Evolutionary conservation across 164 flowering plant species (phyloP), one percentile per base, ranked within the genome.

Genomic region (Nymphaea colorata): DNA sequence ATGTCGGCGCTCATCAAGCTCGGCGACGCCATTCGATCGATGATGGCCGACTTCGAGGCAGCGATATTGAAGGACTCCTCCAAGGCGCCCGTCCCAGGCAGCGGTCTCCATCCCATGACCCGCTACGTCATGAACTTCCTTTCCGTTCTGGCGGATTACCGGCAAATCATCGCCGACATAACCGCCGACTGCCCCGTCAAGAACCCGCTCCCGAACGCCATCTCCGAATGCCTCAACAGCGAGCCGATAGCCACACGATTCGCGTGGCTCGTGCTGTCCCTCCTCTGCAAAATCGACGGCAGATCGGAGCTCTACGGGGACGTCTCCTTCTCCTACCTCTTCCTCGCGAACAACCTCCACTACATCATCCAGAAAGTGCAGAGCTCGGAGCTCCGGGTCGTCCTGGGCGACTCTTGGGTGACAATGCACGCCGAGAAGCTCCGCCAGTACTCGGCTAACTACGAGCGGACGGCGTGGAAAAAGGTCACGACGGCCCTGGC

Each of bases 261-360:
- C 7, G 83, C 88, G 3, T 84, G 91, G 91, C 69, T 89, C 6
- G 69, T 87, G 4, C 82, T 83, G 6, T 79, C 78, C 17, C 86
- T 89, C n/a, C 83, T 87, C 42, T 83, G 87, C 75, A 89, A 83
- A 64, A 80, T 89, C 59, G 90, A 89, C 75, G 74, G 76, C 53
- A 87, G 79, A 66, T 80, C 89, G 2, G 76, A 80, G 65, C 83
- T 64, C 3, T 82, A 82, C 89, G 79, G 76, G 36, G 86, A 85
- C 73, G 80, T 72, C 0, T 69, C 89, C 0, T 17, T 79, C 1
- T 72, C 89, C 0, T 84, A 87, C 42, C 82, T 89, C 17, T 89
- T 89, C 82, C 69, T 87, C 8, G 77, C 84, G 2, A 89, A 87
- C 82, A 89, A 89, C 72, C 89, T 85, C 45, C 75, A 80, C 59